Evolutionary conservation across 495 filamentous ascomycete genomes (phyloP), one percentile per base, ranked within the genome.

Genomic region (Hypoxylon intermedium): DNA sequence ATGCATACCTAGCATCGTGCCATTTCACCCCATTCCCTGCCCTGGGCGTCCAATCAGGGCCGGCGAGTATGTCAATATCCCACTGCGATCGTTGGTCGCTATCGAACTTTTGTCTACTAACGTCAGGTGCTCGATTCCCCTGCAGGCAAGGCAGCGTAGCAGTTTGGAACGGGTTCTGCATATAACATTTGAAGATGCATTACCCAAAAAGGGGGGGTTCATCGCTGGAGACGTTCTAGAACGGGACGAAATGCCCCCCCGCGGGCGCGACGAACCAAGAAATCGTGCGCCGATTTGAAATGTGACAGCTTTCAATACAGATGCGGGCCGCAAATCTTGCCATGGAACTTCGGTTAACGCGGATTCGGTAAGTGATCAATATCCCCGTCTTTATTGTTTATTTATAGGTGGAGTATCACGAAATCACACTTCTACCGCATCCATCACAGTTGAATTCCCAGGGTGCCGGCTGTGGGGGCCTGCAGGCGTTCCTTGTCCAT

Each of bases 201-300:
- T 21, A 28, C 28, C 42, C 21, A n/a, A 24, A n/a, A 40, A 47
- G 21, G 13, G 19, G 36, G 15, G 36, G 5, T 20, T 24, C 40
- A 28, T 46, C 30, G 21, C 36, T 15, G 28, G 5, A 33, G 41
- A 38, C 51, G 51, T 45, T 54, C 51, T 54, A 54, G 51, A 54
- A 45, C 51, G 30, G 38, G 28, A 53, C 51, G 40, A 34, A 15
- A n/a, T n/a, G n/a, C n/a, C 16, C 51, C 51, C 51, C 30, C 30
- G 30, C 40, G 15, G 18, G 7, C 24, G 4, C 24, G 24, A 26
- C n/a, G n/a, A 18, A 21, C 38, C 19, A 18, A 36, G 33, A 45
- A 16, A 54, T 37, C 9, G 50, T 21, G 24, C 26, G 36, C 21
- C n/a, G 51, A 24, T 45, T 54, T 44, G 16, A 19, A 53, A 53